A percentile compares a stretch with the other conserved stretches of the same genome.
Conservation (phyloP, 1,284 basidiomycete species). For the Marasmius fiardii region DNA sequence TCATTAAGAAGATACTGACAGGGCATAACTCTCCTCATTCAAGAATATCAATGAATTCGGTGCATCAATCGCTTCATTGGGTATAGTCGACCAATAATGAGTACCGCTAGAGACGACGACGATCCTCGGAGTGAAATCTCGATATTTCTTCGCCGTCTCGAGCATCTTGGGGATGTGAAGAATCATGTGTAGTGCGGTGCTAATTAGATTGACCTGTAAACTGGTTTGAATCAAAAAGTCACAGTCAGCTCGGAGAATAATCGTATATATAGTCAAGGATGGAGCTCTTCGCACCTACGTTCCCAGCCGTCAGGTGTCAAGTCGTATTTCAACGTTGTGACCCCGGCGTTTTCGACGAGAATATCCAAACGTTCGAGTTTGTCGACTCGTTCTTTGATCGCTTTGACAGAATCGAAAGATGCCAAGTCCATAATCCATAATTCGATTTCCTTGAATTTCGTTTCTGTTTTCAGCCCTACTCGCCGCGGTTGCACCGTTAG, state of each 20-base stretch:
- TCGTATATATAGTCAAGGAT: constrained; percentile 8
- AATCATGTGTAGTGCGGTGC: neutral
- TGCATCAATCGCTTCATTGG: constrained; percentile 22
- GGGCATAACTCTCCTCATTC: constrained; percentile 23
- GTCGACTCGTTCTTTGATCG: constrained; percentile 33
- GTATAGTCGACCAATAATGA: constrained; percentile 24
- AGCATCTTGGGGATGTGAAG: neutral
- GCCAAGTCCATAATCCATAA: constrained; percentile 35
- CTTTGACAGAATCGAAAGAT: constrained; percentile 33
- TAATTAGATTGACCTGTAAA: neutral
- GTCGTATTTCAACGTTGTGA: constrained; percentile 17
- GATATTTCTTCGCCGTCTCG: neutral
- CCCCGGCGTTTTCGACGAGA: constrained; percentile 36
- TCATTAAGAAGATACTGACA: no score
- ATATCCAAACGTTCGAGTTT: constrained; percentile 33
- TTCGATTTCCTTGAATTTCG: constrained; percentile 27
- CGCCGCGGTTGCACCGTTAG: neutral
- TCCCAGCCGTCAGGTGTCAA: constrained; percentile 36
- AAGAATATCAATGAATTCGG: constrained; percentile 20
- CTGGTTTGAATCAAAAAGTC: no score
- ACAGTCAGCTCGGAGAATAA: no score
- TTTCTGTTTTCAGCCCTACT: constrained; percentile 29
- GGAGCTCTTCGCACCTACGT: constrained; percentile 23
- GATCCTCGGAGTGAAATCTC: neutral
- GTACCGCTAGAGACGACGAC: constrained; percentile 28